These are phyloP conservation scores for Fusarium tupiense DNA, from an alignment of 2,329 filamentous ascomycete genomes.

Conservation along the genomic window DNA sequence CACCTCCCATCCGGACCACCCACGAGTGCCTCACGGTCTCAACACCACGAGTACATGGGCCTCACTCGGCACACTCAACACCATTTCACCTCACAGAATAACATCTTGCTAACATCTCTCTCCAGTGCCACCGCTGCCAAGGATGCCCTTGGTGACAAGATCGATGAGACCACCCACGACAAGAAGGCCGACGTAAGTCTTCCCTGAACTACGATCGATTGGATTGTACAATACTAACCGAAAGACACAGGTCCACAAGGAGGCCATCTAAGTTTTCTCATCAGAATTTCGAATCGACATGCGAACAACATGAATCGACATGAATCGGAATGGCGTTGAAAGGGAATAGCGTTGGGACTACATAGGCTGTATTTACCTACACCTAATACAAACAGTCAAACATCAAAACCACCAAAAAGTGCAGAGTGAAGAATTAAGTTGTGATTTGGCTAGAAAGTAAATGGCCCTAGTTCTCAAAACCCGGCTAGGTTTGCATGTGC, in stretches of 20 bases:
- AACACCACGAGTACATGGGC: neutral
- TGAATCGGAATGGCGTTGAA: conserved; percentile 6
- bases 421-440: neutral
- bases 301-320: neutral
- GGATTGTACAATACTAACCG: neutral
- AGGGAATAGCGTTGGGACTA: conserved; percentile 17
- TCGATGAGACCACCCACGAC: conserved; percentile 54
- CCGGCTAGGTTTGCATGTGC: accelerated
- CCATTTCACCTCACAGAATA: accelerated
- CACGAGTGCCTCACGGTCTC: neutral
- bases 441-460: too few species aligned
- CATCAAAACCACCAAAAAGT: neutral
- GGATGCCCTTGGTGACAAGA: conserved; percentile 61
- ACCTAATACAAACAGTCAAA: conserved; percentile 18
- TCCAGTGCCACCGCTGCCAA: conserved; percentile 57
- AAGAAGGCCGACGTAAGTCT: conserved; percentile 50
- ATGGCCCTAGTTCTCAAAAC: neutral
- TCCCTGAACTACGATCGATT: neutral
- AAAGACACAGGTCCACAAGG: neutral
- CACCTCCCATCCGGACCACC: neutral
- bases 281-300: neutral
- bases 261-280: neutral
- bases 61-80: neutral
- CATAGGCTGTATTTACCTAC: conserved; percentile 5
- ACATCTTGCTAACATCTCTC: conserved; percentile 41